phyloP scores from a whole-genome alignment of 768 basidiomycete species.

The Collybiopsis luxurians region DNA sequence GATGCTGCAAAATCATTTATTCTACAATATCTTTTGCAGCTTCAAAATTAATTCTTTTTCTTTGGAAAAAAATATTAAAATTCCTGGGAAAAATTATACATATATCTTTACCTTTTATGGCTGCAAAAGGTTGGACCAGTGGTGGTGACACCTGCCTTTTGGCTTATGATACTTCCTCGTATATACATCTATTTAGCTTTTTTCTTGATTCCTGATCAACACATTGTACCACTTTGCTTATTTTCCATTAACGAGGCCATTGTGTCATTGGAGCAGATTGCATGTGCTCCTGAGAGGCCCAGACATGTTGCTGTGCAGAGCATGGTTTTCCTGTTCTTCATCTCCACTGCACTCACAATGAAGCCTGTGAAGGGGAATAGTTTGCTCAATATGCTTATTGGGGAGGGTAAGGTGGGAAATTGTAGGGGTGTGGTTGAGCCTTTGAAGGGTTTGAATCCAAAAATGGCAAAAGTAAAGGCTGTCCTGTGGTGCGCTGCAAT shows the following conservation, averaged over 20 bases:
- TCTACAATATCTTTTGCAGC: no score
- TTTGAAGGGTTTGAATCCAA: conserved; percentile 30
- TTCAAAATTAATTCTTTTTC: no score
- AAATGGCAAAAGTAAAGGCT: conserved; percentile 9
- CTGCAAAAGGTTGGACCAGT: no score
- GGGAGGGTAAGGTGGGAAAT: conserved; percentile 62
- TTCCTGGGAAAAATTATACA: no score
- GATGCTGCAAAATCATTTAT: no score
- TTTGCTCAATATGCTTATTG: conserved; percentile 44
- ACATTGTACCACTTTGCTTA: no score
- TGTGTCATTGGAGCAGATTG: conserved; percentile 38
- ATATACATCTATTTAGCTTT: no score
- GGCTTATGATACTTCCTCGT: no score
- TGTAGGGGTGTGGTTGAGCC: conserved; percentile 50
- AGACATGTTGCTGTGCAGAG: conserved; percentile 64
- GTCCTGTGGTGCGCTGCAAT: conserved; percentile 66
- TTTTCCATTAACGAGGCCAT: conserved; percentile 57
- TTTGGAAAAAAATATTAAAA: no score
- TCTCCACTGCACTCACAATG: conserved; percentile 69
- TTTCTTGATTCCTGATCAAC: no score
- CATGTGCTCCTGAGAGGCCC: conserved; percentile 24
- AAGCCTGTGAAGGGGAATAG: conserved; percentile 36
- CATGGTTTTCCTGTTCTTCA: conserved; percentile 76
- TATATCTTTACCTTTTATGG: no score
- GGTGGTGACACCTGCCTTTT: no score